Evolutionary conservation across 2,329 filamentous ascomycete species (phyloP), one percentile per base, ranked within the genome.

Genomic region (Botrytis porri): DNA sequence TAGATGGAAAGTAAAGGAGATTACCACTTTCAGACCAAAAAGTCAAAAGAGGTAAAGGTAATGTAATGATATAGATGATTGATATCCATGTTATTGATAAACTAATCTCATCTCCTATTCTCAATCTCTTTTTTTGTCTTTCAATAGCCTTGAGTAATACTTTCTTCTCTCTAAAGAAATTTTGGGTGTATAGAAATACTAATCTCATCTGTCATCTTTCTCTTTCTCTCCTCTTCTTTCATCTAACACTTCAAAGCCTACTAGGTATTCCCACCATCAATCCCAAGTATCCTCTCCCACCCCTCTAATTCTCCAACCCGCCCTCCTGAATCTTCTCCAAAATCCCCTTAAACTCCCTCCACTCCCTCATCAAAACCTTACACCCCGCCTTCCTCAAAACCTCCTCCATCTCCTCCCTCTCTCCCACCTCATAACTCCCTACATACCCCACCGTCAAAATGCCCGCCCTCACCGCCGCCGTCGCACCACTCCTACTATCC

Each of bases 361-460:
- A 90, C 78, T 89, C 80, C 69, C 83, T 78, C 86, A 90, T 93
- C 79, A 93, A 84, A 71, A 89, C 82, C 74, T 86, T 85, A 70
- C 88, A 90, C 22, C 91, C 91, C 0, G 89, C 86, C 7, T 90
- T 88, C 25, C 79, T 84, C 79, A 94, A 82, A 41, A 86, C 81
- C 79, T 88, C 84, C 83, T 87, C 84, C 83, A 91, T 84, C 63
- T 85, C 82, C 75, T 75, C 75, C 64, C 78, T 73, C 82, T 95
- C 95, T 71, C 92, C 83, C 71, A 69, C 70, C 67, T 81, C 78
- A 83, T 95, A 96, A 73, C 92, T 92, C 54, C 94, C 94, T 43
- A 96, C 92, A 82, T 97, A 97, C 72, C 91, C 94, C 78, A 97
- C 90, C 75, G 92, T 90, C 75, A 89, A 91, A 80, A 97, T 96